Evolutionary conservation across 306 rosid genomes (phyloP).

Genomic region (Ormosia emarginata): DNA sequence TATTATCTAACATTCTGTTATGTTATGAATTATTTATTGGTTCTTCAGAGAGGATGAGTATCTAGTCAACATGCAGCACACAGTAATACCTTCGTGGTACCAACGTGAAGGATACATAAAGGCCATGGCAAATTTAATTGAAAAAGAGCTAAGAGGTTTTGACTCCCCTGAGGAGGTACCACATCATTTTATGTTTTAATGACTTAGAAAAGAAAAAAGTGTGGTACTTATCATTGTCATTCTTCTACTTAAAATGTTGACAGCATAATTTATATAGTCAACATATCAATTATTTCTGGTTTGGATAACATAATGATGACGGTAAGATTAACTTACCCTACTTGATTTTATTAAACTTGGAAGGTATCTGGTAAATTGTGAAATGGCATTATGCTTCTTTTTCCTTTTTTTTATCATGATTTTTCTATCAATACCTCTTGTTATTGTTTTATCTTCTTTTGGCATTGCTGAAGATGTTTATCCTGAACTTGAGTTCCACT

Average conservation of each 20-base stretch:
- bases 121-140: constrained; percentile 92
- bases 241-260: neutral
- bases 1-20: constrained; percentile 13
- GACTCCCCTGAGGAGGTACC: constrained; percentile 62
- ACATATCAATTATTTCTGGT: neutral
- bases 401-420: neutral
- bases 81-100: constrained; percentile 97
- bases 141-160: constrained; percentile 66
- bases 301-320: neutral
- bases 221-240: neutral
- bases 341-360: neutral
- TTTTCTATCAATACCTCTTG: neutral
- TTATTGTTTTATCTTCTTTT: neutral
- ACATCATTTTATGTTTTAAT: constrained; percentile 13
- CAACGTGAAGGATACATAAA: constrained; percentile 96
- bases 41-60: constrained; percentile 86
- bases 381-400: neutral
- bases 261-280: neutral
- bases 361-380: neutral
- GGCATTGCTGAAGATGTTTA: neutral
- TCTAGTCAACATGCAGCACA: constrained; percentile 97
- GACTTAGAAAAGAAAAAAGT: neutral
- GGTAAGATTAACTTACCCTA: neutral
- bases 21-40: constrained; percentile 20
- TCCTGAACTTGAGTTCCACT: neutral